phyloP scores from a whole-genome alignment of 2,329 filamentous ascomycete species.

The Hyphodiscus sp. region DNA sequence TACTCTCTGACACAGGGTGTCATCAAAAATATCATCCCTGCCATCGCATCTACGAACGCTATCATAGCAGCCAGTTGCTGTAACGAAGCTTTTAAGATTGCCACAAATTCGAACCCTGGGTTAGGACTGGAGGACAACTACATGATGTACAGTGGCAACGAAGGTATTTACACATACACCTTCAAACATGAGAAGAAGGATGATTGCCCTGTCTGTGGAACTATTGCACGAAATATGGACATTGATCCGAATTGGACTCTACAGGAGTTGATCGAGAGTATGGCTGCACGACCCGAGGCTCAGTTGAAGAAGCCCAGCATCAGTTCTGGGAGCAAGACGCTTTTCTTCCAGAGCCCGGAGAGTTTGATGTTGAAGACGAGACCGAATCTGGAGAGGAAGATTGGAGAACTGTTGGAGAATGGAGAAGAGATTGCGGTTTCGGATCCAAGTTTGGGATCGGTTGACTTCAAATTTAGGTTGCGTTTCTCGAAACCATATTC shows the following conservation, averaged over 20 bases:
- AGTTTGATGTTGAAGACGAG: conserved; percentile 79
- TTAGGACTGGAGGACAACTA: conserved; percentile 80
- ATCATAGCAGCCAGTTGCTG: conserved; percentile 94
- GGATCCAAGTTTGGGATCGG: conserved; percentile 71
- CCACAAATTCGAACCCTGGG: conserved; percentile 72
- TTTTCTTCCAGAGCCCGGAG: conserved; percentile 84
- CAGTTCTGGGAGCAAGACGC: conserved; percentile 72
- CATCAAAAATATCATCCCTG: conserved; percentile 98
- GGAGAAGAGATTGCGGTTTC: conserved; percentile 89
- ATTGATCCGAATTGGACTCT: conserved; percentile 68
- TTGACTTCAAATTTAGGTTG: conserved; percentile 29
- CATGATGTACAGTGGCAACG: conserved; percentile 99
- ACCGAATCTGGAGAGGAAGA: conserved; percentile 71
- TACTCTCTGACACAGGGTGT: conserved; percentile 96
- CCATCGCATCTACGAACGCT: conserved; percentile 95
- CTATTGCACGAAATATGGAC: conserved; percentile 66
- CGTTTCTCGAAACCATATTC: conserved; percentile 21
- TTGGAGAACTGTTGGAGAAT: conserved; percentile 68
- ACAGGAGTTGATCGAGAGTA: conserved; percentile 75
- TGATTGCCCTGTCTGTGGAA: conserved; percentile 92
- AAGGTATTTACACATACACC: conserved; percentile 93
- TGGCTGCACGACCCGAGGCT: conserved; percentile 77
- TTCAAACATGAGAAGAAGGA: conserved; percentile 92
- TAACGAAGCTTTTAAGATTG: conserved; percentile 94
- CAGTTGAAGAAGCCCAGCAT: conserved; percentile 93